Evolutionary conservation across 371 early-diverging fungal genomes (phyloP), one percentile per base, ranked within the genome.

Genomic region (Actinomucor elegans): DNA sequence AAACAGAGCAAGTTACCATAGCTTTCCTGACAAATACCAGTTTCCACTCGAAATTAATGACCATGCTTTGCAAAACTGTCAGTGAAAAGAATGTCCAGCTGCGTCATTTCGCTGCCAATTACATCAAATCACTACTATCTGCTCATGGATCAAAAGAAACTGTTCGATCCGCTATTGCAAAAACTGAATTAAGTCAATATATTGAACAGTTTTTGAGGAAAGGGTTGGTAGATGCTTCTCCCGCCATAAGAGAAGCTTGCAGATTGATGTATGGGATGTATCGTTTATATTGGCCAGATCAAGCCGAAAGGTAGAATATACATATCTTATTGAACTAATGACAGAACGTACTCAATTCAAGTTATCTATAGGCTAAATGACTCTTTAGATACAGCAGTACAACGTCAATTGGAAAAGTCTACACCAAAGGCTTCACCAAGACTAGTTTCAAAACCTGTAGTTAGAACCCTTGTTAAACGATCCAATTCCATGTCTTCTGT

Each of bases 1-100:
- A 58, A 24, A 18, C 65, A 11, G 44, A 34, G 29, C 36, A 63
- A 23, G 57, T 59, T 0, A 60, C 62, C 14, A 37, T 36, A 17
- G 41, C 47, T 2, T 65, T 69, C 35, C 34, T 69, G 28, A 31
- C 55, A 1, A 38, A 47, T 10, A 69, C 63, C 0, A n/a, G 47
- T 9, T 75, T 59, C 34, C 63, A 66, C 23, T 35, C 48, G 1
- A 66, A 59, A 37, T 52, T 44, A 3, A 12, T 74, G 2, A 32
- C 31, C 3, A 48, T 59, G 6, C 32, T 75, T 5, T 52, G 48
- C 23, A 41, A 42, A n/a, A 28, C 52, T 10, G 35, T 61, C 5
- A 38, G 48, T 1, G 75, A 43, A 29, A 73, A 71, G 51, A 76
- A 67, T 36, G 63, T 58, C 8, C 73, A 76, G 24, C 55, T 58